A percentile compares a stretch with the other conserved stretches of the same genome.
Conservation (phyloP, 345 rosid species). For the Salix caprea region DNA sequence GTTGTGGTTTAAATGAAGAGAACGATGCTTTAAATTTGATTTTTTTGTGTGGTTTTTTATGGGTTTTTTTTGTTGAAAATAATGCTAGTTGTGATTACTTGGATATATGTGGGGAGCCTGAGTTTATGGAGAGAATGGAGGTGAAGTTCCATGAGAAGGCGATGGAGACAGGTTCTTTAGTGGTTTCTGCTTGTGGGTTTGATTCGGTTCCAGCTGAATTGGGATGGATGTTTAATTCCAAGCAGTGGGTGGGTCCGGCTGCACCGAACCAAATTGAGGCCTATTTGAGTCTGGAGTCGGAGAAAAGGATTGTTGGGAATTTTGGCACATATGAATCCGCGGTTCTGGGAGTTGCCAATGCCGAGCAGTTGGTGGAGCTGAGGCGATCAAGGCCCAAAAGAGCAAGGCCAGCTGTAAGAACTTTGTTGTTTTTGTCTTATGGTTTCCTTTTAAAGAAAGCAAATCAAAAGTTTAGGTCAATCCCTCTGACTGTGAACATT, state of each 20-base stretch:
- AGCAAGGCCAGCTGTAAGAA: slow-evolving; percentile 59
- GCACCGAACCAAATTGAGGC: slow-evolving; percentile 70
- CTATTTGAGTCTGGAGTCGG: slow-evolving; percentile 71
- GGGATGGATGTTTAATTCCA: slow-evolving; percentile 70
- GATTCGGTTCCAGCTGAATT: slow-evolving; percentile 88
- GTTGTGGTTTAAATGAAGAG: neutral
- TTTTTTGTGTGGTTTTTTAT: neutral
- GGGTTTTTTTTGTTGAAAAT: neutral
- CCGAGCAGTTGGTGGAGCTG: slow-evolving; percentile 49
- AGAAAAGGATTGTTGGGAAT: slow-evolving; percentile 65
- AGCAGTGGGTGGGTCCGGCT: slow-evolving; percentile 67
- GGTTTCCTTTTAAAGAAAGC: no score
- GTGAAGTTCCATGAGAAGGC: slow-evolving; percentile 65
- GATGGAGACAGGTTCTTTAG: slow-evolving; percentile 57
- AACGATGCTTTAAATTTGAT: no score
- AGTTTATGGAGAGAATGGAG: slow-evolving; percentile 86
- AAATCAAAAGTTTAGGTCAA: no score
- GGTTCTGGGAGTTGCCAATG: slow-evolving; percentile 69
- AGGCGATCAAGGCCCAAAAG: slow-evolving; percentile 73
- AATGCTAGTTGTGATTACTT: slow-evolving; percentile 66
- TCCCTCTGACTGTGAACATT: no score
- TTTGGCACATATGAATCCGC: slow-evolving; percentile 82
- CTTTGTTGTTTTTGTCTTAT: neutral
- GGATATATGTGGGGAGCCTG: slow-evolving; percentile 93
- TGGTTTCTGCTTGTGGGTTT: slow-evolving; percentile 90